These are phyloP conservation scores for Ramalina intermedia DNA, from an alignment of 495 filamentous ascomycete genomes.

Conservation along the genomic window DNA sequence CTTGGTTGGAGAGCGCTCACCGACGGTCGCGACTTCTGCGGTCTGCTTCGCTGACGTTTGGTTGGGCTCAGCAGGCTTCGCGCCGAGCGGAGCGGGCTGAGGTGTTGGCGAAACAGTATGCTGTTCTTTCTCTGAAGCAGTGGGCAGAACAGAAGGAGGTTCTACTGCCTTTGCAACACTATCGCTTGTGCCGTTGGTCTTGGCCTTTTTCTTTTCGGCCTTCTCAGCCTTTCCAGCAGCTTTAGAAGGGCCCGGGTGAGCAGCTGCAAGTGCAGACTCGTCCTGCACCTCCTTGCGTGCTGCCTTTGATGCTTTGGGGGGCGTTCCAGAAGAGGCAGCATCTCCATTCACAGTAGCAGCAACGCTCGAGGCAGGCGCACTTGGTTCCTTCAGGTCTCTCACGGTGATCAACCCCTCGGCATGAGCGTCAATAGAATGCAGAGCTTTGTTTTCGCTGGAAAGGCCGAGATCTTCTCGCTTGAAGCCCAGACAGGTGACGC, in stretches of 20 bases:
- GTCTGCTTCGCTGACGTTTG: neutral
- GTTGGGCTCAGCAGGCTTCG: neutral
- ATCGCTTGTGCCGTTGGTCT: constrained; percentile 31
- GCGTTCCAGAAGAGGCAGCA: constrained; percentile 20
- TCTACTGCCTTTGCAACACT: constrained; percentile 20
- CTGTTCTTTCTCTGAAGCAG: constrained; percentile 6
- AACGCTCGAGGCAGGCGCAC: constrained; percentile 25
- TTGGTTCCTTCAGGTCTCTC: constrained; percentile 31
- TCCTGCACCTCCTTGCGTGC: constrained; percentile 9
- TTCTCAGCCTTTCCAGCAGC: constrained; percentile 37
- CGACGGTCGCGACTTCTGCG: neutral
- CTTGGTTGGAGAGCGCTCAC: neutral
- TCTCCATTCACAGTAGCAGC: constrained; percentile 40
- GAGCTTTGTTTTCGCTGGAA: constrained; percentile 70
- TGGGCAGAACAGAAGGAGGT: neutral
- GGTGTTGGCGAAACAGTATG: constrained; percentile 6
- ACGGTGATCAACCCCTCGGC: constrained; percentile 45
- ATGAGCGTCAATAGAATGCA: constrained; percentile 59
- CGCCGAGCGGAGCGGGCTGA: constrained; percentile 5
- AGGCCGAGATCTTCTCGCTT: constrained; percentile 82
- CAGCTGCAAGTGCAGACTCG: neutral
- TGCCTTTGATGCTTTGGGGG: constrained; percentile 28
- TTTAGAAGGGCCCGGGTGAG: constrained; percentile 14
- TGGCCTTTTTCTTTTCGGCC: constrained; percentile 44
- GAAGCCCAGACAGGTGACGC: constrained; percentile 72